Conservation (phyloP, 768 basidiomycete species). For the Leccinum imitatum region DNA sequence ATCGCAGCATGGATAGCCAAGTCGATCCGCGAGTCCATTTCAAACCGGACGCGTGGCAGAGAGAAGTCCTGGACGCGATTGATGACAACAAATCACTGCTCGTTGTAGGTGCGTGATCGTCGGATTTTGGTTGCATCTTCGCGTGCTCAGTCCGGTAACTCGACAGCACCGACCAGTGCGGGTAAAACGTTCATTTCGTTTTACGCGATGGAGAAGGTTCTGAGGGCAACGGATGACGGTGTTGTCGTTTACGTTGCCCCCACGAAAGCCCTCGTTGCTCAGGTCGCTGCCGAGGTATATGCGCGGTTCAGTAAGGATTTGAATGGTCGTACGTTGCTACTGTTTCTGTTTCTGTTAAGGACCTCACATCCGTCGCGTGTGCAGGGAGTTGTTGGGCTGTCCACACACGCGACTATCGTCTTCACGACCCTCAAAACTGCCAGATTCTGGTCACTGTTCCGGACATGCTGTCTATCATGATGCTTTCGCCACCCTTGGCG, state of each 20-base stretch:
- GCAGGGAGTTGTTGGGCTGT: constrained; percentile 63
- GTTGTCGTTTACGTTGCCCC: constrained; percentile 74
- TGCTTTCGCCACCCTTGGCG: constrained; percentile 66
- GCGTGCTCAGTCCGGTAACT: background rate
- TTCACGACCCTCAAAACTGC: constrained; percentile 62
- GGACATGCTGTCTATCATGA: constrained; percentile 65
- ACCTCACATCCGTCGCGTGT: background rate
- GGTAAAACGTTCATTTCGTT: constrained; percentile 79
- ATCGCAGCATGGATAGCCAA: constrained; percentile 65
- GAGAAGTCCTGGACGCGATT: constrained; percentile 61
- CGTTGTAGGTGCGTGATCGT: constrained; percentile 51
- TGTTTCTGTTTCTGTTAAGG: background rate
- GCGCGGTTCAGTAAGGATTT: constrained; percentile 62
- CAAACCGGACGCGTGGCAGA: constrained; percentile 71
- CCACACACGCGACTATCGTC: constrained; percentile 62
- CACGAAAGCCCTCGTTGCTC: constrained; percentile 71
- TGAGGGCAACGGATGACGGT: constrained; percentile 62
- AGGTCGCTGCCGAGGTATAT: constrained; percentile 74
- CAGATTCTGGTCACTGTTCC: constrained; percentile 77
- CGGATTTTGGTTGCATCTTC: background rate
- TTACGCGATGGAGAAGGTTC: constrained; percentile 72
- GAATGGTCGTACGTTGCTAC: constrained; percentile 43
- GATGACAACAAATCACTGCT: constrained; percentile 60
- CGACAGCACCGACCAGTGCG: constrained; percentile 63
- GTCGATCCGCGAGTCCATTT: constrained; percentile 59